phyloP scores from a whole-genome alignment of 768 basidiomycete genomes.

The Boletus rex-veris region DNA sequence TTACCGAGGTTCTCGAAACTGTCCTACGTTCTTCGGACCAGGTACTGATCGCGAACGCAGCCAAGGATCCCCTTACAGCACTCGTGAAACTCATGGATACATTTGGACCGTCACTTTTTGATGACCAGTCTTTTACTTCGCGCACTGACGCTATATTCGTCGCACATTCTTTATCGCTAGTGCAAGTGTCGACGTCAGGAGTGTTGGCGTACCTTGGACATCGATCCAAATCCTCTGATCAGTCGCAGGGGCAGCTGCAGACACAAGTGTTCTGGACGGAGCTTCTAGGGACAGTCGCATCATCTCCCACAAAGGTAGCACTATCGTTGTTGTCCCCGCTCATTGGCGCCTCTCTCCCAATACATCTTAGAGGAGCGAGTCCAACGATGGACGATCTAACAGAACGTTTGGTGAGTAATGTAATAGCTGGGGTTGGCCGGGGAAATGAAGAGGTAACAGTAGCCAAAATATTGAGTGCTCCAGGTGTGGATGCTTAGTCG shows the following conservation, averaged over 20 bases:
- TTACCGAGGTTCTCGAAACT: slow-evolving; percentile 27
- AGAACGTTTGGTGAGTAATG: slow-evolving; percentile 14
- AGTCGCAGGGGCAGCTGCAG: slow-evolving; percentile 4
- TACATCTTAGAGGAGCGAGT: slow-evolving; percentile 41
- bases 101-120: slow-evolving; percentile 52
- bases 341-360: slow-evolving; percentile 38
- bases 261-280: slow-evolving; percentile 21
- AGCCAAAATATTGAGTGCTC: slow-evolving; percentile 12
- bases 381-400: slow-evolving; percentile 46
- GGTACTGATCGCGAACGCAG: neutral
- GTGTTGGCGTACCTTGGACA: slow-evolving; percentile 50
- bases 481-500: slow-evolving; percentile 11
- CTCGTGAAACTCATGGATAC: slow-evolving; percentile 44
- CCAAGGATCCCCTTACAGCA: slow-evolving; percentile 24
- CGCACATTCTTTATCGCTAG: slow-evolving; percentile 37
- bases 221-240: slow-evolving; percentile 12
- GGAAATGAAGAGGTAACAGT: neutral
- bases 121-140: slow-evolving; percentile 38
- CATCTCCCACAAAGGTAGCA: slow-evolving; percentile 23
- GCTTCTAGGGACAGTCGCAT: slow-evolving; percentile 43
- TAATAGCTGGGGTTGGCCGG: neutral
- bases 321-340: slow-evolving; percentile 44
- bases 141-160: slow-evolving; percentile 44
- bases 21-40: slow-evolving; percentile 6
- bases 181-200: slow-evolving; percentile 41